Evolutionary conservation across 2,329 filamentous ascomycete species (phyloP), one percentile per base, ranked within the genome.

Genomic region (Ceratocystis lukuohia): DNA sequence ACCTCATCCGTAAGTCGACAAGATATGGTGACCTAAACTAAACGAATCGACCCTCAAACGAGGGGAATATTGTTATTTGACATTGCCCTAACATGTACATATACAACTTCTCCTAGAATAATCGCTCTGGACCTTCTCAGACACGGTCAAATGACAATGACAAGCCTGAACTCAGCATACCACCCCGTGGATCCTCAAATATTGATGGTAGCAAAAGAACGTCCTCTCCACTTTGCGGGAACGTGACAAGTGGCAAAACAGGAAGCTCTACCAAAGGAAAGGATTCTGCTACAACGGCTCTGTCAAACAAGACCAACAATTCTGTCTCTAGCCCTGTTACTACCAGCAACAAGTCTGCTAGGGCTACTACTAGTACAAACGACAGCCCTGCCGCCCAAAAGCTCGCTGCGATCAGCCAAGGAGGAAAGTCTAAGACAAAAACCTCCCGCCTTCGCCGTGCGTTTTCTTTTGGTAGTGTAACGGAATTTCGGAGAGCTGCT

Each of bases 381-480:
- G 77, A 79, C 68, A 92, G 89, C 70, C 85, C 89, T 61, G 93
- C 93, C 22, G 87, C 89, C 15, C 87, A 91, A 74, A 91, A 95
- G 67, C 82, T 97, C 48, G 86, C 89, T 59, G 91, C 92, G n/a
- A 81, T 97, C 66, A 93, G 87, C 68, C 88, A 93, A 70, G 89
- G 90, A 65, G 79, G 80, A 33, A 88, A 84, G 73, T 82, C 86
- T 70, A 91, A 91, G 74, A 91, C 87, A 77, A 96, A 96, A 77
- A 89, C 88, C 1, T 92, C 89, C 20, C 83, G 92, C 70, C 80
- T 99, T 68, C 85, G 94, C 66, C 84, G 94, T 71, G 94, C 94
- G 0, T 96, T 99, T 72, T 99, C 94, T 0, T 99, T 99, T 76
- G 92, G 94, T 62, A 97, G 93, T 74, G 90, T 92, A 53, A 90